Conservation (phyloP, 1,284 basidiomycete species). For the Abortiporus biennis region DNA sequence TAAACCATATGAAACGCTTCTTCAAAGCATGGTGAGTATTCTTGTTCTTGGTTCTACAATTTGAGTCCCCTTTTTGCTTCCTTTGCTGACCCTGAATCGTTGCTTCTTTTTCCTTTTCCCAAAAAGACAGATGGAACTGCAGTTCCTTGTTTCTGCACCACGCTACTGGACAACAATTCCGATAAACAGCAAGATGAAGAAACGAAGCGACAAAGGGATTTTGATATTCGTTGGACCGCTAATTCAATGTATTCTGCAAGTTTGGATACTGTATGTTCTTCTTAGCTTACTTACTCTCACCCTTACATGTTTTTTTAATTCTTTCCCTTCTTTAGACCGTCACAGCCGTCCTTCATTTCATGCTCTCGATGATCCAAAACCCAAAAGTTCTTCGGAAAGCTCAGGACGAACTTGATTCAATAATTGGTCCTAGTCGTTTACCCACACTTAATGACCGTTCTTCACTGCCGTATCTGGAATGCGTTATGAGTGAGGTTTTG, state of each 20-base stretch:
- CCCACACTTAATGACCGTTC: constrained; percentile 38
- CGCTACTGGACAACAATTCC: constrained; percentile 38
- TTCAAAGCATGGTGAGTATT: constrained; percentile 45
- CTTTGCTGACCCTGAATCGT: not conserved
- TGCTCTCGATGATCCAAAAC: constrained; percentile 37
- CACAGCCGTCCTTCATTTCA: constrained; percentile 32
- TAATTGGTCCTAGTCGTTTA: constrained; percentile 32
- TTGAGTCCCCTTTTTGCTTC: constrained; percentile 4
- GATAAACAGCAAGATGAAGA: constrained; percentile 18
- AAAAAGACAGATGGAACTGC: constrained; percentile 46
- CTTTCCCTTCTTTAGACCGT: constrained; percentile 25
- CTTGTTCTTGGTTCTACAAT: too few relatives aligned
- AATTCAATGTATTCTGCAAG: constrained; percentile 69
- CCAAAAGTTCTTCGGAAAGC: constrained; percentile 36
- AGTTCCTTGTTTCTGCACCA: constrained; percentile 56
- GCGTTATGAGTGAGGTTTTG: constrained; percentile 37
- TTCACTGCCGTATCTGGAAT: constrained; percentile 39
- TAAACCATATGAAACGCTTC: constrained; percentile 53
- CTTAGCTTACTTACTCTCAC: not conserved
- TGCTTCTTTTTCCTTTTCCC: too few relatives aligned
- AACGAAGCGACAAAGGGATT: constrained; percentile 35
- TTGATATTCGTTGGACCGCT: constrained; percentile 65
- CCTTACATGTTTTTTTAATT: constrained; percentile 1
- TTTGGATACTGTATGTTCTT: constrained; percentile 38
- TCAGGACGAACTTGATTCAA: constrained; percentile 38